Conservation (phyloP, 2,329 filamentous ascomycete species). For the Hypoxylon sp. region DNA sequence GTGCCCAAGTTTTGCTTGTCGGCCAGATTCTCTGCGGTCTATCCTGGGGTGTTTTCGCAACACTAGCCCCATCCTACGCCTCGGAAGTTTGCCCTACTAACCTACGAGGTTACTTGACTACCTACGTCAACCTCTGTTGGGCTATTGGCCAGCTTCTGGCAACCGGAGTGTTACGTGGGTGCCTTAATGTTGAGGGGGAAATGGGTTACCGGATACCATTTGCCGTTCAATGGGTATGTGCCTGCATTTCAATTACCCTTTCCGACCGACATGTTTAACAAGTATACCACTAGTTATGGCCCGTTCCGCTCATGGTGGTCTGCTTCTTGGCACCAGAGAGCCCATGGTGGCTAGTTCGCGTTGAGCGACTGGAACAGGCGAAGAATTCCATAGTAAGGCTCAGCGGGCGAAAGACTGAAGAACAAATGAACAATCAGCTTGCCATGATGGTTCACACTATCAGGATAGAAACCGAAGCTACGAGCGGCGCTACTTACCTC, state of each 20-base stretch:
- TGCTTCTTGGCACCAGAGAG: constrained; percentile 56
- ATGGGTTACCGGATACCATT: constrained; percentile 56
- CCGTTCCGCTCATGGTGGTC: constrained; percentile 51
- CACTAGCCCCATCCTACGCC: constrained; percentile 47
- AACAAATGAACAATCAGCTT: constrained; percentile 51
- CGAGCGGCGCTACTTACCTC: constrained; percentile 52
- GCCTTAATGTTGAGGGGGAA: constrained; percentile 48
- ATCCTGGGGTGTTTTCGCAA: constrained; percentile 46
- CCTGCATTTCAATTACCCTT: neutral
- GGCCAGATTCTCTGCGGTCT: constrained; percentile 46
- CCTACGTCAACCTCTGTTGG: constrained; percentile 58
- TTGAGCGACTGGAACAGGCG: constrained; percentile 49
- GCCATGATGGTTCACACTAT: constrained; percentile 57
- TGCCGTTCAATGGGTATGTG: constrained; percentile 53
- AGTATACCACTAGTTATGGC: constrained; percentile 50
- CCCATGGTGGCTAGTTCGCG: constrained; percentile 56
- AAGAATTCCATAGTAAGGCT: constrained; percentile 48
- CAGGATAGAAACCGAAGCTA: constrained; percentile 52
- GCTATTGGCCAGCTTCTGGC: constrained; percentile 54
- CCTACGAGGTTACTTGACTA: constrained; percentile 51
- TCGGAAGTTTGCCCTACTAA: constrained; percentile 48
- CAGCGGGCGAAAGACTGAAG: constrained; percentile 42
- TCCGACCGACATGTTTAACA: neutral
- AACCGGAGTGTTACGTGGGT: constrained; percentile 51
- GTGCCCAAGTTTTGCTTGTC: constrained; percentile 37